A percentile compares a stretch with the other conserved stretches of the same genome.
Conservation (phyloP, 352 stramenopile genomes). For the Phytophthora multivora region DNA sequence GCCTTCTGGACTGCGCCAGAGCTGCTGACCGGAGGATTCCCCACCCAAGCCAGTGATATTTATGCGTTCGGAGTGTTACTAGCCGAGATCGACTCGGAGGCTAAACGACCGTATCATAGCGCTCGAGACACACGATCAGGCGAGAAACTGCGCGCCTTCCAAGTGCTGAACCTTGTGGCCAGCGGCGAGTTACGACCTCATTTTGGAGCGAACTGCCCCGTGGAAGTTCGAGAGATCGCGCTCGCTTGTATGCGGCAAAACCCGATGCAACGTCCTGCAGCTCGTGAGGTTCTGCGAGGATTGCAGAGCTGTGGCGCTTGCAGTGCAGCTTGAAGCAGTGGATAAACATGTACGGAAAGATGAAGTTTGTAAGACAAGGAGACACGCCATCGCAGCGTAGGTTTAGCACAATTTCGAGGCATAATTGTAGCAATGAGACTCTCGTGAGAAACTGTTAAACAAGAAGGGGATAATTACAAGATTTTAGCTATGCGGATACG, state of each 20-base stretch:
- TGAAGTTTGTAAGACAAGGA: constrained; percentile 9
- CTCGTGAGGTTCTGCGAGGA: constrained; percentile 16
- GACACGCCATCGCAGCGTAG: constrained; percentile 17
- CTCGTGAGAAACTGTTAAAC: background rate
- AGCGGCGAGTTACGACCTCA: constrained; percentile 36
- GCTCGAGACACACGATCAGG: constrained; percentile 14
- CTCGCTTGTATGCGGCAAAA: constrained; percentile 39
- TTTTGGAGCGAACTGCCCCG: constrained; percentile 35
- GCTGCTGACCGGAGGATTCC: constrained; percentile 46
- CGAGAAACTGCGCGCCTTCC: constrained; percentile 30
- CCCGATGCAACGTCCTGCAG: constrained; percentile 32
- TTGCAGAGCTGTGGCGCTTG: constrained; percentile 17
- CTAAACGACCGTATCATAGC: constrained; percentile 30
- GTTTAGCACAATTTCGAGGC: constrained; percentile 10
- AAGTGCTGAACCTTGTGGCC: constrained; percentile 39
- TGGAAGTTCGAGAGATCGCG: constrained; percentile 32
- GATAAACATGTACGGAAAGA: constrained; percentile 2
- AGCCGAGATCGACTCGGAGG: constrained; percentile 46
- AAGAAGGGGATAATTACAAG: constrained; percentile 32
- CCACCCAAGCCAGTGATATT: constrained; percentile 64
- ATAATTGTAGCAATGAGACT: constrained; percentile 19
- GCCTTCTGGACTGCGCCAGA: constrained; percentile 53
- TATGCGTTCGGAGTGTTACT: constrained; percentile 69
- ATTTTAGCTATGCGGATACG: constrained; percentile 21
- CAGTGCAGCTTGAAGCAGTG: constrained; percentile 11